A percentile compares a stretch with the other conserved stretches of the same genome.
Conservation (phyloP, 2,329 filamentous ascomycete genomes). For the Penicillium italicum region DNA sequence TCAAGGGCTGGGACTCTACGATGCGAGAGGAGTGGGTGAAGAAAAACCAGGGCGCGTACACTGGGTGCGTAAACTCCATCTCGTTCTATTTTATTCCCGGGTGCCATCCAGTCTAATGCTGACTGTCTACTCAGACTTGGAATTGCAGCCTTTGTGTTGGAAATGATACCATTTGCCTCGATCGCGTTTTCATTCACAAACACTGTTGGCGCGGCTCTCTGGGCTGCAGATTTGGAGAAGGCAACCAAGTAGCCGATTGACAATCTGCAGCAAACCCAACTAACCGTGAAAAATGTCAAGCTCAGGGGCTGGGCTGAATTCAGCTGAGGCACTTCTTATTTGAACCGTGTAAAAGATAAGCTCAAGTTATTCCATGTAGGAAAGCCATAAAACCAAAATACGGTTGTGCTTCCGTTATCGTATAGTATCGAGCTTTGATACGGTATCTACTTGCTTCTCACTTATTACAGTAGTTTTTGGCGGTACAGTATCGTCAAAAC, state of each 20-base stretch:
- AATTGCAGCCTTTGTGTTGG: conserved; percentile 74
- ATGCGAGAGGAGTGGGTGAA: conserved; percentile 67
- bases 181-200: conserved; percentile 89
- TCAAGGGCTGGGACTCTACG: conserved; percentile 73
- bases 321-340: neutral
- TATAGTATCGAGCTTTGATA: too few relatives aligned
- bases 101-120: conserved; percentile 9
- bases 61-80: conserved; percentile 58
- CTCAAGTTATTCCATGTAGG: neutral
- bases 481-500: too few relatives aligned
- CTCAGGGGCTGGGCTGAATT: neutral
- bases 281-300: neutral
- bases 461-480: too few relatives aligned
- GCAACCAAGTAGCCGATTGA: conserved; percentile 25
- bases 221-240: conserved; percentile 80
- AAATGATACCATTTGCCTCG: conserved; percentile 78
- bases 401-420: too few relatives aligned
- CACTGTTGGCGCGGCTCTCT: conserved; percentile 86
- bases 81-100: neutral
- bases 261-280: neutral
- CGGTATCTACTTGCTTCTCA: too few relatives aligned
- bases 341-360: neutral
- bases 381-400: too few relatives aligned
- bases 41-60: conserved; percentile 70
- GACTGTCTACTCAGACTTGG: conserved; percentile 51